Base-by-base conservation (phyloP, 495 filamentous ascomycete species). In the Hyphodiscus hymeniophilus region DNA sequence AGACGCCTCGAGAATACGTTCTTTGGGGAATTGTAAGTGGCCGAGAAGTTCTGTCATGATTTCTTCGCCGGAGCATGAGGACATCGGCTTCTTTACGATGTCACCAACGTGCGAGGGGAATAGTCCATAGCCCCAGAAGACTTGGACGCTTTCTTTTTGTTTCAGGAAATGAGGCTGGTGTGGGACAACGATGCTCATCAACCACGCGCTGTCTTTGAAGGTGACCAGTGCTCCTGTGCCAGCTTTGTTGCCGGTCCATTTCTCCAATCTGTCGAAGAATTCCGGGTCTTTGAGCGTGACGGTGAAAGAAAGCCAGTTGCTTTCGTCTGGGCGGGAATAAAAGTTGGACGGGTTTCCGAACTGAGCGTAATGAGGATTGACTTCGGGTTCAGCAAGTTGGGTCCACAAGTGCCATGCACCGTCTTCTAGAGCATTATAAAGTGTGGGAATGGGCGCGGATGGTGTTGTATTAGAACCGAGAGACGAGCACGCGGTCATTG, bases 271-370 rank as follows among this genome's bases (percentile, higher is more conserved):
- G 3, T 43, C 11, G n/a, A 66, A 41, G 43, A 72, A 66, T 3
- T 57, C 55, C 10, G 55, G 30, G 39, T 48, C 22, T n/a, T 54
- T 57, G 38, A 68, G 56, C 1, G 67, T 70, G 8, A 65, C 56
- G 1, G 67, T 70, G 57, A 70, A 69, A 3, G 63, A 62, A 16
- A 61, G 60, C 50, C 66, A 52, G 4, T 53, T 59, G 7, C 62
- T 63, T 20, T 69, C 60, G 0, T 42, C 13, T 17, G 61, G 47
- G 3, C 64, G 56, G 4, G 60, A 60, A 55, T 50, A 55, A 59
- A 70, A 69, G 48, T 52, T 60, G 10, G 50, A 55, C 1, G 69
- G 64, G 41, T 68, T 55, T n/a, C 69, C 67, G 39, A 68, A 64
- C 7, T 52, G 45, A 20, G 48, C 16, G 38, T 30, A 38, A 15